Evolutionary conservation across 257 asterid genomes (phyloP).

Genomic region (Plantago ovata): DNA sequence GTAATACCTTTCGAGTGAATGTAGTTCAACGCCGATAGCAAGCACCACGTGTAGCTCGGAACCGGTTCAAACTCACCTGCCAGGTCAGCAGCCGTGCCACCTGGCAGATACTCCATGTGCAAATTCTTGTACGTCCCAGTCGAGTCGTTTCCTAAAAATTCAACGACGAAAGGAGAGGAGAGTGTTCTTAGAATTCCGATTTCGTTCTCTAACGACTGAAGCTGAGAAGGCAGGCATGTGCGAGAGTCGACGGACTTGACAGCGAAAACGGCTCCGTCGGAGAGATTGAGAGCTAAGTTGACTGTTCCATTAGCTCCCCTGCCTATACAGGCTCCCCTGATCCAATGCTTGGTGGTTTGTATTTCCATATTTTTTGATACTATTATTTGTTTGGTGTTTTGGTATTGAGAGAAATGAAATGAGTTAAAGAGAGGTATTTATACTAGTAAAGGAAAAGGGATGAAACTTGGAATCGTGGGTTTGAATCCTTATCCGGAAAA

Average conservation of each 20-base stretch:
- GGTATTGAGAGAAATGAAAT: background rate
- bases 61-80: slow-evolving; percentile 29
- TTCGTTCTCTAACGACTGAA: slow-evolving; percentile 48
- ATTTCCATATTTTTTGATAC: background rate
- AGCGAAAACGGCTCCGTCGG: slow-evolving; percentile 37
- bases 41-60: slow-evolving; percentile 41
- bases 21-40: slow-evolving; percentile 43
- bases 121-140: slow-evolving; percentile 31
- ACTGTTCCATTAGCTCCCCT: slow-evolving; percentile 53
- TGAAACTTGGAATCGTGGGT: slow-evolving; percentile 3
- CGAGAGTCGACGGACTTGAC: slow-evolving; percentile 43
- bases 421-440: background rate
- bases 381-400: background rate
- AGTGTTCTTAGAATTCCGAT: slow-evolving; percentile 37
- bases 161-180: slow-evolving; percentile 51
- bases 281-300: slow-evolving; percentile 27
- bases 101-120: slow-evolving; percentile 51
- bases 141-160: slow-evolving; percentile 49
- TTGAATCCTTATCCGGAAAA: slow-evolving; percentile 43
- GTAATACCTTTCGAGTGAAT: slow-evolving; percentile 51
- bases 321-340: slow-evolving; percentile 42
- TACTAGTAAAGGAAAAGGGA: background rate
- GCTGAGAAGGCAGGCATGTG: slow-evolving; percentile 29
- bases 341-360: slow-evolving; percentile 27
- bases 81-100: slow-evolving; percentile 45